phyloP scores from a whole-genome alignment of 208 protist genomes.

The Acanthamoeba healyi region DNA sequence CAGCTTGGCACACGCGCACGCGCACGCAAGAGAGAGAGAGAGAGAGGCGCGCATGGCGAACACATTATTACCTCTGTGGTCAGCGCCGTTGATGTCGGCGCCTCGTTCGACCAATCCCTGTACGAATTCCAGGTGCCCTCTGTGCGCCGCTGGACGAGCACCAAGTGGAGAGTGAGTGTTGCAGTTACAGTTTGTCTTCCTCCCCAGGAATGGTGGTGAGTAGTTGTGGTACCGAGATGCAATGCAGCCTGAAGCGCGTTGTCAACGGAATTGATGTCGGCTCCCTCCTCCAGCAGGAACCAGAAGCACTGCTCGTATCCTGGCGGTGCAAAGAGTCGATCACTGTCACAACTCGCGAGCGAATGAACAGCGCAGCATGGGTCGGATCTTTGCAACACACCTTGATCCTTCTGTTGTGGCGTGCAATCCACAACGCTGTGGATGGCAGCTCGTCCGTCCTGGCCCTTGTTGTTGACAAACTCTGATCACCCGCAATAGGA shows the following conservation, averaged over 20 bases:
- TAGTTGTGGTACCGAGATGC: constrained; percentile 24
- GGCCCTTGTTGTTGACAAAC: constrained; percentile 17
- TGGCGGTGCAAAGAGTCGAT: background rate
- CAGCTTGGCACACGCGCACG: no score
- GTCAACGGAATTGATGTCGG: background rate
- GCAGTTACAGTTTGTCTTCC: no score
- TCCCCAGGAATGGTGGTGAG: no score
- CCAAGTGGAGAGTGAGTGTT: no score
- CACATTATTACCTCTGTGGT: background rate
- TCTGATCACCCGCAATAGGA: no score
- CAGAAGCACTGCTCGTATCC: constrained; percentile 48
- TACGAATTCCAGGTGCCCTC: constrained; percentile 13
- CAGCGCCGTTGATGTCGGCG: constrained; percentile 21
- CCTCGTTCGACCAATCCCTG: constrained; percentile 36
- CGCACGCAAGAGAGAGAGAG: no score
- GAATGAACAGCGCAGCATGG: no score
- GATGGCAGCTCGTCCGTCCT: constrained; percentile 11
- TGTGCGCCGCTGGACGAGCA: background rate
- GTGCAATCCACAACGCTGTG: background rate
- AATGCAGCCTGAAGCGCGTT: background rate
- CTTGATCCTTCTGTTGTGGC: background rate
- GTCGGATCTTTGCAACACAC: no score
- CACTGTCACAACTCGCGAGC: no score
- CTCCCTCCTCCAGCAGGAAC: constrained; percentile 13
- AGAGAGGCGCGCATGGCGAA: background rate